Evolutionary conservation across 768 basidiomycete species (phyloP).

Genomic region (Neoboletus magnificus): DNA sequence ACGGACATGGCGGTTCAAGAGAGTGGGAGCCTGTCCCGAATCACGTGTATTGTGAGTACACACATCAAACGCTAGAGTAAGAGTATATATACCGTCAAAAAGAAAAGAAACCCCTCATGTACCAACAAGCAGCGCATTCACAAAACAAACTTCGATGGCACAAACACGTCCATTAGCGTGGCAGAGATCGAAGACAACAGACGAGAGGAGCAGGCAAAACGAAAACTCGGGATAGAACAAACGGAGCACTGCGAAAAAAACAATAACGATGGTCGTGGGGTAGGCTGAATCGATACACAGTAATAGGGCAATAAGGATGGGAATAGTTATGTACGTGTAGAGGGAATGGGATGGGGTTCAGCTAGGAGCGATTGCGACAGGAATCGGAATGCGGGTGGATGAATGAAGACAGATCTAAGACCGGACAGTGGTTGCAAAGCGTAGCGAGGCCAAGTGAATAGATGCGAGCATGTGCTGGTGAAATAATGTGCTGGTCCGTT

Average conservation of each 20-base stretch:
- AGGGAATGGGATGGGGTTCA: neutral
- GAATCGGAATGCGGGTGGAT: conserved; percentile 18
- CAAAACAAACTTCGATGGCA: conserved; percentile 16
- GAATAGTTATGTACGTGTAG: conserved; percentile 27
- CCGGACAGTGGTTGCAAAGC: conserved; percentile 11
- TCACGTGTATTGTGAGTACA: conserved; percentile 11
- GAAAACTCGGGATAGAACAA: conserved; percentile 10
- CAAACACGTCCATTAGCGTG: conserved; percentile 2
- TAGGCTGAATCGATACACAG: conserved; percentile 25
- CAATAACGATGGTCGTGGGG: conserved; percentile 8
- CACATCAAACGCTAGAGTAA: conserved; percentile 8
- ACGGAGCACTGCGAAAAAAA: conserved; percentile 18
- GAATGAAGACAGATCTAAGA: conserved; percentile 20
- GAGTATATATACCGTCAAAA: conserved; percentile 14
- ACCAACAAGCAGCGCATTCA: conserved; percentile 15
- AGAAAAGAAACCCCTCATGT: conserved; percentile 1
- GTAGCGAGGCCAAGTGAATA: conserved; percentile 17
- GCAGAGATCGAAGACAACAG: conserved; percentile 13
- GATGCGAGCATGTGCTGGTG: conserved; percentile 26
- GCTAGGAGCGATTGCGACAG: conserved; percentile 14
- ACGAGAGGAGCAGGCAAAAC: conserved; percentile 20
- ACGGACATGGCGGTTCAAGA: conserved; percentile 34
- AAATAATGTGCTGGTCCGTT: conserved; percentile 19
- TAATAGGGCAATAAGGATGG: conserved; percentile 25
- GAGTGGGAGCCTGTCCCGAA: conserved; percentile 5